Percentiles rank a stretch among this genome's conserved stretches.
These are phyloP conservation scores for Anacardium occidentale DNA, from an alignment of 345 rosid genomes.

Conservation along the genomic window DNA sequence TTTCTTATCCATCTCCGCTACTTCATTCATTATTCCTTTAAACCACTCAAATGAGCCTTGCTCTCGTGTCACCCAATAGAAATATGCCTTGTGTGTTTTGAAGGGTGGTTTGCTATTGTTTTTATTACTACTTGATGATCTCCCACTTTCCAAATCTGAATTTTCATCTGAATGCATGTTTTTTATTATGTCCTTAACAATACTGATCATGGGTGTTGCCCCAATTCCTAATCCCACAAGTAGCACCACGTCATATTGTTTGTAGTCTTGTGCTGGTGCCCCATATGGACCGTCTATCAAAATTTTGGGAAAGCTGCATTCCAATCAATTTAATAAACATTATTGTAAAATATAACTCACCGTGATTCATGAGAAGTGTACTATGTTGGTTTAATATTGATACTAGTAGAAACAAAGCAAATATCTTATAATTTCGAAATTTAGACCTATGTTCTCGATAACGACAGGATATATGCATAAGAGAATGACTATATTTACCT, in stretches of 20 bases:
- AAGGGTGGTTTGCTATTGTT: constrained; percentile 32
- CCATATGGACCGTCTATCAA: constrained; percentile 88
- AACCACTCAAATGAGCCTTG: constrained; percentile 98
- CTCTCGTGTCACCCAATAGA: constrained; percentile 91
- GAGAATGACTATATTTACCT: constrained; percentile 18
- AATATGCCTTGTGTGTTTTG: constrained; percentile 71
- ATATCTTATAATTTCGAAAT: too few species aligned
- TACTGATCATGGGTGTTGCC: constrained; percentile 92
- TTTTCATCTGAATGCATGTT: constrained; percentile 49
- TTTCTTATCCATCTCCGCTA: constrained; percentile 69
- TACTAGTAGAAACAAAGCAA: too few species aligned
- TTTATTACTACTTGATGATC: background rate
- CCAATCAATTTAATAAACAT: too few species aligned
- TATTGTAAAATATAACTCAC: too few species aligned
- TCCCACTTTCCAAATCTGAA: constrained; percentile 26
- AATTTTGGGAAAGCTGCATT: constrained; percentile 63
- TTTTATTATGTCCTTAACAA: constrained; percentile 84
- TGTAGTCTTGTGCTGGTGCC: constrained; percentile 94
- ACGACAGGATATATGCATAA: too few species aligned
- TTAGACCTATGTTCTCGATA: too few species aligned
- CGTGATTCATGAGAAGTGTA: too few species aligned
- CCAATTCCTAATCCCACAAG: constrained; percentile 91
- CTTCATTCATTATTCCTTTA: constrained; percentile 89
- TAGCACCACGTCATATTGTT: constrained; percentile 79
- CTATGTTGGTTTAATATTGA: too few species aligned